phyloP scores from a whole-genome alignment of 352 stramenopile species.

The Blastocystis sp. region DNA sequence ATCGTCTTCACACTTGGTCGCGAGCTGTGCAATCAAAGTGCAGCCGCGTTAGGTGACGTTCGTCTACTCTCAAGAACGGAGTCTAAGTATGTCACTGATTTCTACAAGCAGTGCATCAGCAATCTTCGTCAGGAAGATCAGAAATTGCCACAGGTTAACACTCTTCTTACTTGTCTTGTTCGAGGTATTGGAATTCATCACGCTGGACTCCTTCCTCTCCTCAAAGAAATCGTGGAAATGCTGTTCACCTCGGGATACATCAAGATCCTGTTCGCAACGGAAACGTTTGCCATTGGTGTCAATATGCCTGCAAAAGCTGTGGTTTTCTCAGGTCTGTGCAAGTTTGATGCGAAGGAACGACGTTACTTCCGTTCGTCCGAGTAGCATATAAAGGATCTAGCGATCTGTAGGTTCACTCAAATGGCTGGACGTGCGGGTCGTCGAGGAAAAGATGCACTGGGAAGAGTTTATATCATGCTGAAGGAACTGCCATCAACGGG shows the following conservation, averaged over 20 bases:
- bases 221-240: constrained; percentile 99
- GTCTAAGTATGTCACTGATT: constrained; percentile 64
- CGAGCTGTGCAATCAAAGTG: constrained; percentile 75
- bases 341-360: constrained; percentile 89
- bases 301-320: constrained; percentile 96
- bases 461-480: constrained; percentile 72
- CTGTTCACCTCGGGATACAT: constrained; percentile 90
- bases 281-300: constrained; percentile 98
- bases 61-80: constrained; percentile 65
- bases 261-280: constrained; percentile 95
- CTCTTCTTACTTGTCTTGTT: constrained; percentile 79
- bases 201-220: constrained; percentile 89
- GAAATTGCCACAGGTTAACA: constrained; percentile 69
- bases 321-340: constrained; percentile 91
- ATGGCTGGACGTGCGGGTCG: constrained; percentile 94
- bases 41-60: constrained; percentile 65
- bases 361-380: constrained; percentile 78
- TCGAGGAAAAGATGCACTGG: constrained; percentile 88
- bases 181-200: constrained; percentile 92
- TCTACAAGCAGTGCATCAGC: constrained; percentile 65
- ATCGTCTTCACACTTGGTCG: constrained; percentile 59
- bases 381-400: constrained; percentile 69
- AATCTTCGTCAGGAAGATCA: constrained; percentile 72
- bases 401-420: constrained; percentile 74
- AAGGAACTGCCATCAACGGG: constrained; percentile 58